Base-by-base conservation (phyloP, 148 eudicot species). In the Silene conica region DNA sequence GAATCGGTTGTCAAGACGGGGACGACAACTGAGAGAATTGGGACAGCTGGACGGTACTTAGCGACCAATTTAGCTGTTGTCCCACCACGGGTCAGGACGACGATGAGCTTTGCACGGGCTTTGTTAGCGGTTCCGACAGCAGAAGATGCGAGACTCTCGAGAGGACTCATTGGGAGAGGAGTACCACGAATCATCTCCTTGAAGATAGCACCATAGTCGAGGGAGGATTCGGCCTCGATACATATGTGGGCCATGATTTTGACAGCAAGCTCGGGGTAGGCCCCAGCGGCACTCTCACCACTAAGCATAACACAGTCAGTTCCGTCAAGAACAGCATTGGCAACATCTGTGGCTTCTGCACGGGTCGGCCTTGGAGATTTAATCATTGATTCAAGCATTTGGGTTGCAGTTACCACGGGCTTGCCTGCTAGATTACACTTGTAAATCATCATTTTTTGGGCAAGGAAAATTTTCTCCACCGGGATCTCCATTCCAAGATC, bases 401-500 rank as follows among this genome's bases (percentile, higher is more conserved):
- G 97, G 26, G 97, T 91, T 45, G 97, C 97, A 45, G 94, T 89
- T n/a, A 89, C 94, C 50, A 89, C 94, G 16, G 94, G 91, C 76
- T 89, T 89, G 25, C 94, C 94, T 22, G 79, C 94, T 57, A 89
- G 83, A 69, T 89, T 89, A 56, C 97, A 91, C 87, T 91, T 91
- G 81, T 91, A 91, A 48, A 91, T 91, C 97, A 91, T 91, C 97
- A 89, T 87, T 56, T 89, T 89, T 54, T 91, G 97, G 6, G 97
- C 93, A 11, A 91, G 82, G 87, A 91, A 91, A 20, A 91, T 91
- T 77, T 91, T 91, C 78, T 91, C 97, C 18, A 91, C 90, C 0
- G 97, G 97, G 62, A 90, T 90, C 80, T 90, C 97, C 97, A 89
- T 91, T 71, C 97, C 97, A 26, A 91, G 91, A 78, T 89, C 97